Evolutionary conservation across 305 asterid genomes (phyloP).

Genomic region (Solanum hybrid): DNA sequence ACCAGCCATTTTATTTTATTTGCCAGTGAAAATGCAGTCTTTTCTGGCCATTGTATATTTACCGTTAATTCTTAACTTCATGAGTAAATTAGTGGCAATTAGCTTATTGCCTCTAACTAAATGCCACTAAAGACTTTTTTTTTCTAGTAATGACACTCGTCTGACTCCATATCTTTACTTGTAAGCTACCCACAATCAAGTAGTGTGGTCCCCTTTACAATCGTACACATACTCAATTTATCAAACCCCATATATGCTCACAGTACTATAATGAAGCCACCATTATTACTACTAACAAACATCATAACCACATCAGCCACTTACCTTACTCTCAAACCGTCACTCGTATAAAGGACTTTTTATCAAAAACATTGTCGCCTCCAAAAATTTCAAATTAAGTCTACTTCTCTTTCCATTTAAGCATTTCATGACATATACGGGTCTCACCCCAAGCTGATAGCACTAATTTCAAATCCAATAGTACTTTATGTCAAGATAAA

Average conservation of each 20-base stretch:
- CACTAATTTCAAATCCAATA: background rate
- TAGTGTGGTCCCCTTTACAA: background rate
- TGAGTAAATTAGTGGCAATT: too few species aligned
- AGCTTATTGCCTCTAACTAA: too few species aligned
- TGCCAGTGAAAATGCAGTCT: too few species aligned
- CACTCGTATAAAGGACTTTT: background rate
- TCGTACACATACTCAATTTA: too few species aligned
- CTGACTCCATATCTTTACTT: background rate
- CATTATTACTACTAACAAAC: background rate
- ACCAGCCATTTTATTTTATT: too few species aligned
- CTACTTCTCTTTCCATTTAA: background rate
- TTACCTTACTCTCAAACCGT: background rate
- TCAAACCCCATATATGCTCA: background rate
- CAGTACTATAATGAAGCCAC: background rate
- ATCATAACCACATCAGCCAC: background rate
- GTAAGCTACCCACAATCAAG: background rate
- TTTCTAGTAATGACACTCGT: background rate
- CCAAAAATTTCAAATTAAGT: background rate
- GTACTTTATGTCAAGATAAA: background rate
- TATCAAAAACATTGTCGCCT: background rate
- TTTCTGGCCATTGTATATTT: too few species aligned
- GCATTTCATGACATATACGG: background rate
- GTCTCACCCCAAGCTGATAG: background rate
- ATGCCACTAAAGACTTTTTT: too few species aligned
- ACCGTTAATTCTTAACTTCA: too few species aligned